Percentiles rank a stretch among this genome's conserved stretches.
Evolutionary conservation across 148 eudicot genomes (phyloP).

Genomic region (Linanthus parryae): DNA sequence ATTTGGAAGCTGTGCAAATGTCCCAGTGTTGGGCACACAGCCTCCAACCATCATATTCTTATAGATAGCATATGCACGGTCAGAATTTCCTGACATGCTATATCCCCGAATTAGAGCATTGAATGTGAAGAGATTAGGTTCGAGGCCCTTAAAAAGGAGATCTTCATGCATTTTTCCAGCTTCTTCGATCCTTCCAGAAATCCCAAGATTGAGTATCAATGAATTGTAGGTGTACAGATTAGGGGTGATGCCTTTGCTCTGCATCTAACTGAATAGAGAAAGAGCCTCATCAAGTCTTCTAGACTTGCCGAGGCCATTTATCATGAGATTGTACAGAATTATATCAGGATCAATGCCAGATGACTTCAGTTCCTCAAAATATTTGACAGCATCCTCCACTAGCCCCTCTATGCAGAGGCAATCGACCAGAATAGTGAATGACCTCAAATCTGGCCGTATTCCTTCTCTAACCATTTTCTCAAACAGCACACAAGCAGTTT

Average conservation of each 20-base stretch:
- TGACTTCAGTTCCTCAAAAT: conserved; percentile 60
- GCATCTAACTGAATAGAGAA: conserved; percentile 60
- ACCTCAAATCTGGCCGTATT: conserved; percentile 77
- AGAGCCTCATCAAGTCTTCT: conserved; percentile 60
- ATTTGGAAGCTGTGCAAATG: conserved; percentile 92
- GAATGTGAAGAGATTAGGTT: conserved; percentile 81
- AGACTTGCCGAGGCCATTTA: conserved; percentile 75
- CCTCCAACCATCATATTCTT: conserved; percentile 96
- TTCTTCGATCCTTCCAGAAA: conserved; percentile 64
- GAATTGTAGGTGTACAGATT: conserved; percentile 76
- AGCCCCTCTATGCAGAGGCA: conserved; percentile 58
- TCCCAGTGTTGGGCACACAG: conserved; percentile 73
- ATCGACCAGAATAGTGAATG: conserved; percentile 86
- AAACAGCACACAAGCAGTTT: conserved; percentile 59
- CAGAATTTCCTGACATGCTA: conserved; percentile 67
- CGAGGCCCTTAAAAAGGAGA: conserved; percentile 52
- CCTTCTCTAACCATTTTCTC: conserved; percentile 73
- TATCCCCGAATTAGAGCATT: conserved; percentile 91
- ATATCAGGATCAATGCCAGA: conserved; percentile 83
- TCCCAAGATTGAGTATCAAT: conserved; percentile 76
- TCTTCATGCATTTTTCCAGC: conserved; percentile 68
- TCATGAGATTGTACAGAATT: conserved; percentile 76
- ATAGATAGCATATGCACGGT: conserved; percentile 70
- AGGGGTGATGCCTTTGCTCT: conserved; percentile 46
- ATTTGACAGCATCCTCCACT: conserved; percentile 62